These are phyloP conservation scores for Asterochloris sp. DNA, from an alignment of 139 green algal species.

Conservation along the genomic window DNA sequence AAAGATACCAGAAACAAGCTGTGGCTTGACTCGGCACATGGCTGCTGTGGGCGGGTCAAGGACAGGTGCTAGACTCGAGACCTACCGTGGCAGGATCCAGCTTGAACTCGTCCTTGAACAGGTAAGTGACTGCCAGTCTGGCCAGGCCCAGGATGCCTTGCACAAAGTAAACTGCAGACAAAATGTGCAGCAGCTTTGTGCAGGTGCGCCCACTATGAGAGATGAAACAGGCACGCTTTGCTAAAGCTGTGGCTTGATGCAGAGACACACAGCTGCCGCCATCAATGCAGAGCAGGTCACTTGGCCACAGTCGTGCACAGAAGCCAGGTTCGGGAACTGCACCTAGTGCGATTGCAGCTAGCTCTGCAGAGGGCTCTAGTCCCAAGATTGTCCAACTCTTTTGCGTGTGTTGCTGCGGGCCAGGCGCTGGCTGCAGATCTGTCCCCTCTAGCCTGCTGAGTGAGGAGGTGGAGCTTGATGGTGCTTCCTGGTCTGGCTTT, in stretches of 20 bases:
- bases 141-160: conserved; percentile 92
- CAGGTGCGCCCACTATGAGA: not conserved
- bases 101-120: conserved; percentile 90
- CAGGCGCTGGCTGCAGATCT: too few relatives aligned
- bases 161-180: conserved; percentile 91
- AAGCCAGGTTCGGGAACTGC: not conserved
- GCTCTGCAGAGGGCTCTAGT: conserved; percentile 59
- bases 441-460: too few relatives aligned
- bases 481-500: too few relatives aligned
- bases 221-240: not conserved
- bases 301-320: not conserved
- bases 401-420: too few relatives aligned
- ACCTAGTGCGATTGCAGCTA: conserved; percentile 72
- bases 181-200: not conserved
- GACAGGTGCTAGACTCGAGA: not conserved
- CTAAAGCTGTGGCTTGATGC: not conserved
- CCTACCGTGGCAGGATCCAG: conserved; percentile 80
- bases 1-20: too few relatives aligned
- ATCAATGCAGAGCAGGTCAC: not conserved
- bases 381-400: conserved; percentile 38
- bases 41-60: too few relatives aligned
- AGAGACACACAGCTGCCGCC: not conserved
- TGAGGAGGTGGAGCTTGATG: too few relatives aligned
- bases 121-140: conserved; percentile 82
- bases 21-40: too few relatives aligned